Evolutionary conservation across 345 rosid genomes (phyloP).

Genomic region (Salix udensis): DNA sequence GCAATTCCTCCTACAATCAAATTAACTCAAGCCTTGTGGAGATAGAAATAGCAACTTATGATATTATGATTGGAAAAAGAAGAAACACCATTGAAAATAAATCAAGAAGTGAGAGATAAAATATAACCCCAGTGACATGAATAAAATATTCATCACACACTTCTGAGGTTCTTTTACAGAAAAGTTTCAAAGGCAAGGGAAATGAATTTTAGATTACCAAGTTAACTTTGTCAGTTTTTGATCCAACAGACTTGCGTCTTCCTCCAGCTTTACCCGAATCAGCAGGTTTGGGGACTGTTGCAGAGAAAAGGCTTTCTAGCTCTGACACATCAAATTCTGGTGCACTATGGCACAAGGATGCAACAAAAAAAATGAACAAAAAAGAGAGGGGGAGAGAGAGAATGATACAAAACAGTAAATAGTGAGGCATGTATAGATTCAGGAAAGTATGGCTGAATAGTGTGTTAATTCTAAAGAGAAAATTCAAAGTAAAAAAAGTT

Average conservation of each 20-base stretch:
- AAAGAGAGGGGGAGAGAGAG: neutral
- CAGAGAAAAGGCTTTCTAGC: slow-evolving; percentile 87
- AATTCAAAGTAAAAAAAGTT: slow-evolving; percentile 22
- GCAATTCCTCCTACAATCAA: neutral
- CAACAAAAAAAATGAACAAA: neutral
- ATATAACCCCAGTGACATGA: neutral
- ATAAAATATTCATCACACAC: neutral
- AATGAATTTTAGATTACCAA: slow-evolving; percentile 48
- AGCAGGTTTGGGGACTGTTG: slow-evolving; percentile 65
- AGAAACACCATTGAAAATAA: neutral
- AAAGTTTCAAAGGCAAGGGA: neutral
- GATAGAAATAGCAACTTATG: neutral
- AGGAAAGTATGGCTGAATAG: slow-evolving; percentile 6
- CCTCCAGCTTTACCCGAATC: slow-evolving; percentile 56
- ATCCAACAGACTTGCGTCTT: slow-evolving; percentile 66
- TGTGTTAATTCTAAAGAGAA: slow-evolving; percentile 2
- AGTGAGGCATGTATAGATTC: neutral
- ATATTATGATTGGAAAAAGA: neutral
- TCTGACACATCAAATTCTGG: slow-evolving; percentile 94
- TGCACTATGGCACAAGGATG: slow-evolving; percentile 41
- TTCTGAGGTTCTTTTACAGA: neutral
- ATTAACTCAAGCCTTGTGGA: neutral
- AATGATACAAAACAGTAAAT: slow-evolving; percentile 1
- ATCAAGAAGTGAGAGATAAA: neutral
- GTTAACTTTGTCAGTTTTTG: slow-evolving; percentile 79